Evolutionary conservation across 2,329 filamentous ascomycete genomes (phyloP).

Genomic region (Thermoascus crustaceus): DNA sequence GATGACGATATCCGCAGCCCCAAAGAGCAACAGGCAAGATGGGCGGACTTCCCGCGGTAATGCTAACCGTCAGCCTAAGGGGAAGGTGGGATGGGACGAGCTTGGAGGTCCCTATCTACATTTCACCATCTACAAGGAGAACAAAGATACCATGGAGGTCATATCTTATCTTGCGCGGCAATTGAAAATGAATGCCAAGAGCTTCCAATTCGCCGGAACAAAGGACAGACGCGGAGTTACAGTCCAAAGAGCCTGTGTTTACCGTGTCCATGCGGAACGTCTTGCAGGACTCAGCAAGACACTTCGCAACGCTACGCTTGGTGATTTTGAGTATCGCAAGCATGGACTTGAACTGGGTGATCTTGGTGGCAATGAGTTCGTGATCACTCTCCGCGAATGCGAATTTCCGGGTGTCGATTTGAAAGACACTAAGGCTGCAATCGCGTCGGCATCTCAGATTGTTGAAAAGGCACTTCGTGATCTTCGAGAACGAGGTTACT

Average conservation of each 20-base stretch:
- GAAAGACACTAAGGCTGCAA: slow-evolving; percentile 38
- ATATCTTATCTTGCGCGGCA: slow-evolving; percentile 67
- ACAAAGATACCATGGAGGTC: slow-evolving; percentile 92
- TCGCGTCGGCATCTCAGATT: slow-evolving; percentile 34
- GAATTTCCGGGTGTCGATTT: slow-evolving; percentile 45
- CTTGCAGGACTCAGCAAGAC: slow-evolving; percentile 56
- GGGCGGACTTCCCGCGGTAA: slow-evolving; percentile 23
- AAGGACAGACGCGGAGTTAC: slow-evolving; percentile 86
- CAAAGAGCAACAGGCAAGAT: slow-evolving; percentile 26
- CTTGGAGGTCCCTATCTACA: slow-evolving; percentile 74
- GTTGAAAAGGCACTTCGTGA: slow-evolving; percentile 55
- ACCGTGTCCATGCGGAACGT: slow-evolving; percentile 52
- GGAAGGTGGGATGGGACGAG: slow-evolving; percentile 54
- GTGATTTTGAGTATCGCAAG: slow-evolving; percentile 71
- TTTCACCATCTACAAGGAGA: slow-evolving; percentile 92
- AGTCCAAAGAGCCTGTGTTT: slow-evolving; percentile 67
- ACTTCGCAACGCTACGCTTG: slow-evolving; percentile 57
- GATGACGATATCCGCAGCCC: slow-evolving; percentile 48
- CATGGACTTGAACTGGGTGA: slow-evolving; percentile 73
- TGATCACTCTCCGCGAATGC: slow-evolving; percentile 83
- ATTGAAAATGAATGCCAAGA: slow-evolving; percentile 59
- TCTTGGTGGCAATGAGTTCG: slow-evolving; percentile 82
- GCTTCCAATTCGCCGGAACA: slow-evolving; percentile 76
- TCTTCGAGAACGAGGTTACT: slow-evolving; percentile 68
- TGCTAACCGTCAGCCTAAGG: slow-evolving; percentile 22